Conservation (phyloP, 2,329 filamentous ascomycete species). For the Alternaria hordeiaustralica region DNA sequence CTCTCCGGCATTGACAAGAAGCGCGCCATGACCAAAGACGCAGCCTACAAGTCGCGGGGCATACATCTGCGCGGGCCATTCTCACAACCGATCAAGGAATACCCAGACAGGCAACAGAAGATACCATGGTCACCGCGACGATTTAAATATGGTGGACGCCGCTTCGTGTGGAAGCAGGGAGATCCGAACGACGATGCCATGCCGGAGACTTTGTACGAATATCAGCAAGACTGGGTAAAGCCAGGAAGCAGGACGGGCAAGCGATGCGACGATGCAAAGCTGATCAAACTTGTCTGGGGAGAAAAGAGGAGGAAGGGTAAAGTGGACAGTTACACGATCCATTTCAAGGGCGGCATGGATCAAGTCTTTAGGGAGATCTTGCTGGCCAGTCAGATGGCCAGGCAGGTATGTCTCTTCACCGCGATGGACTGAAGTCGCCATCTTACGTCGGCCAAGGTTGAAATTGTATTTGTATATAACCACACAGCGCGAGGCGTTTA, state of each 20-base stretch:
- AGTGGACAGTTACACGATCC: slow-evolving; percentile 47
- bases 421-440: slow-evolving; percentile 35
- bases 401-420: slow-evolving; percentile 47
- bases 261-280: slow-evolving; percentile 41
- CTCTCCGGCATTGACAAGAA: slow-evolving; percentile 46
- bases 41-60: slow-evolving; percentile 46
- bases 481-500: slow-evolving; percentile 14
- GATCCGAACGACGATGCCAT: slow-evolving; percentile 56
- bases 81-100: slow-evolving; percentile 43
- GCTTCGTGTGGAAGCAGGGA: slow-evolving; percentile 53
- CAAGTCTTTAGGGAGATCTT: slow-evolving; percentile 47
- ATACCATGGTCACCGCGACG: slow-evolving; percentile 49
- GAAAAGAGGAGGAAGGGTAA: slow-evolving; percentile 47
- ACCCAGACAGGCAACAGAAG: slow-evolving; percentile 46
- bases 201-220: slow-evolving; percentile 48
- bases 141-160: slow-evolving; percentile 45
- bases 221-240: slow-evolving; percentile 43
- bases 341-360: slow-evolving; percentile 47
- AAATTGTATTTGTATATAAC: slow-evolving; percentile 14
- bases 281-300: slow-evolving; percentile 43
- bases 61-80: slow-evolving; percentile 45
- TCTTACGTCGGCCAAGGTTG: background rate
- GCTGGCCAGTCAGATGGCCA: slow-evolving; percentile 48
- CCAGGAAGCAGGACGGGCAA: slow-evolving; percentile 46
- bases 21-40: slow-evolving; percentile 28